These are phyloP conservation scores for Pleurotus giganteus DNA, from an alignment of 768 basidiomycete species.

Conservation along the genomic window DNA sequence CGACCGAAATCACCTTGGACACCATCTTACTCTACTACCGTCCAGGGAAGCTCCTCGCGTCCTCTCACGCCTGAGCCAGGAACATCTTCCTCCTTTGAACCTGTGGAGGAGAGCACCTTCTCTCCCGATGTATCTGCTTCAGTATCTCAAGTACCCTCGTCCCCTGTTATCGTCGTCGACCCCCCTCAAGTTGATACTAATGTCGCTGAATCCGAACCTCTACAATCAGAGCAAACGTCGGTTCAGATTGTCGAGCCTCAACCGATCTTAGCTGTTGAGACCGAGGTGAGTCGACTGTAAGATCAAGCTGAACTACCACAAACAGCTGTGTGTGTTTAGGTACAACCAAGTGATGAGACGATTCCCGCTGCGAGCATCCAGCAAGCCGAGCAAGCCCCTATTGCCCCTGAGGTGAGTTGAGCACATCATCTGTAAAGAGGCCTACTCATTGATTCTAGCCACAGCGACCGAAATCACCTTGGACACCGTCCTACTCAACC, in stretches of 20 bases:
- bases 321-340: too few relatives aligned
- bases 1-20: conserved; percentile 32
- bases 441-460: not conserved
- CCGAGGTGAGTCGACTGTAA: not conserved
- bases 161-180: not conserved
- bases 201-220: not conserved
- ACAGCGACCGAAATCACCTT: conserved; percentile 26
- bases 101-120: not conserved
- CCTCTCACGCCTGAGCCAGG: conserved; percentile 6
- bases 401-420: not conserved
- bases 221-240: too few relatives aligned
- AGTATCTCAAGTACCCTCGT: too few relatives aligned
- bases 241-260: not conserved
- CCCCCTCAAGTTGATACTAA: not conserved
- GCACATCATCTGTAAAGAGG: not conserved
- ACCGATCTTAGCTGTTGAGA: not conserved
- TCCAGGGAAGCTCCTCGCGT: conserved; percentile 24
- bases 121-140: too few relatives aligned
- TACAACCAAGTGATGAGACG: not conserved
- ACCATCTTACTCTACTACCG: conserved; percentile 36
- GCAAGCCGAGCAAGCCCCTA: not conserved
- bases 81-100: not conserved
- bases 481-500: conserved; percentile 38
- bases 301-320: too few relatives aligned
- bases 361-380: not conserved